Base-by-base conservation (phyloP, 768 basidiomycete genomes). In the Mycena polygramma region DNA sequence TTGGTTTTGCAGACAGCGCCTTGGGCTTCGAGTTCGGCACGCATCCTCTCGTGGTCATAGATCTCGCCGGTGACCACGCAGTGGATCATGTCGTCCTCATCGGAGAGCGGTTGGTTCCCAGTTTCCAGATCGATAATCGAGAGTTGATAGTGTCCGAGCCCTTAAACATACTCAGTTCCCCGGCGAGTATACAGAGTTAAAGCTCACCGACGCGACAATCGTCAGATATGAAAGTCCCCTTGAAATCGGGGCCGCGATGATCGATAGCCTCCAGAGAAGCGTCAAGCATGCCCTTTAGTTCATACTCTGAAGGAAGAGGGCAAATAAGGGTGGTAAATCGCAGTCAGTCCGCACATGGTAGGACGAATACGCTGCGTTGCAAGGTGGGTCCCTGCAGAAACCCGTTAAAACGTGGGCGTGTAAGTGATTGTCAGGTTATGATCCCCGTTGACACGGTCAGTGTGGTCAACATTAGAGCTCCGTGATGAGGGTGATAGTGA, bases 21-120 rank as follows among this genome's bases (percentile, higher is more conserved):
- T 22, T 60, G 41, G 9, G 51, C 36, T 46, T 70, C 63, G 26
- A 73, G 48, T 17, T 73, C 72, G 7, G 22, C 57, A 46, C 72
- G 72, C 30, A 73, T 73, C 13, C 49, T 8, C 41, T 66, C 63
- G 55, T 73, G 49, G 64, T 73, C 72, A 46, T 72, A 72, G 22
- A 72, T 41, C 48, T 72, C 71, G 19, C 72, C 72, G 14, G 61
- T 57, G 24, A 73, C 72, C 2, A 73, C 52, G 17, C 51, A 55
- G 8, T 73, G 72, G 10, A 73, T 59, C 30, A 30, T 15, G 35
- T 19, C 66, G 17, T 69, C 57, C 15, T 65, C 69, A 37, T 66
- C 69, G 7, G 63, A 62, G 14, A 73, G 30, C n/a, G 72, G 72
- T 35, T 73, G 72, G 2, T 66, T 20, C 15, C 72, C 72, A 46